phyloP scores from a whole-genome alignment of 805 yeast genomes.

The Metschnikowia baotianmanensis region DNA sequence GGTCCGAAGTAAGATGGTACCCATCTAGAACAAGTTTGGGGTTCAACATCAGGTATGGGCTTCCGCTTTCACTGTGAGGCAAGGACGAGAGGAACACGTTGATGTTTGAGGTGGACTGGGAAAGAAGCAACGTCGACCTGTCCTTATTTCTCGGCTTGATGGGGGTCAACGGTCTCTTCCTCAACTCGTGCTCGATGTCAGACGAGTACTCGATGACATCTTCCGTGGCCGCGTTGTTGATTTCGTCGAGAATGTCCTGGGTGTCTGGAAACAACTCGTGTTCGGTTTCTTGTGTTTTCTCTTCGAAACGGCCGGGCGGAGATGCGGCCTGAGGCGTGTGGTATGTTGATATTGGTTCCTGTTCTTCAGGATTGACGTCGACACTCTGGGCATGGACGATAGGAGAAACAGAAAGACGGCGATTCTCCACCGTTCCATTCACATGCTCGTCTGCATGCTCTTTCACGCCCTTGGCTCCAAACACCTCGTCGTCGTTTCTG shows the following conservation, averaged over 20 bases:
- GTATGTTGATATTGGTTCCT: no score
- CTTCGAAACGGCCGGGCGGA: no score
- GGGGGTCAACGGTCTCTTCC: conserved; percentile 34
- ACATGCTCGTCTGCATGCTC: no score
- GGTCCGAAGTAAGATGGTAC: conserved; percentile 30
- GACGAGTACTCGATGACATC: conserved; percentile 30
- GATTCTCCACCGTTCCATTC: no score
- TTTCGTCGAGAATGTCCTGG: conserved; percentile 37
- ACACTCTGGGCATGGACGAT: no score
- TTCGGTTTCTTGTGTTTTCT: no score
- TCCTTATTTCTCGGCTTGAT: conserved; percentile 17
- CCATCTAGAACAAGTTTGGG: conserved; percentile 37
- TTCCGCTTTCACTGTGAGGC: conserved; percentile 12
- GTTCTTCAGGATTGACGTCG: no score
- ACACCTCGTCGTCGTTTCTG: not conserved
- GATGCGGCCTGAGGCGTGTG: no score
- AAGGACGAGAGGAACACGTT: conserved; percentile 10
- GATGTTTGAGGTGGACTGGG: conserved; percentile 17
- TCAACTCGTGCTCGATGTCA: conserved; percentile 19
- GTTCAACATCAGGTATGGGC: conserved; percentile 13
- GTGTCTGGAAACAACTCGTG: conserved; percentile 20
- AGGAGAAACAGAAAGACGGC: no score
- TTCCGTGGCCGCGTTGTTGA: conserved; percentile 39
- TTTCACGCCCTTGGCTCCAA: not conserved
- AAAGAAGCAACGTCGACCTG: conserved; percentile 6